These are phyloP conservation scores for Cutaneotrichosporon mucoides DNA, from an alignment of 1,284 basidiomycete genomes.

Conservation along the genomic window DNA sequence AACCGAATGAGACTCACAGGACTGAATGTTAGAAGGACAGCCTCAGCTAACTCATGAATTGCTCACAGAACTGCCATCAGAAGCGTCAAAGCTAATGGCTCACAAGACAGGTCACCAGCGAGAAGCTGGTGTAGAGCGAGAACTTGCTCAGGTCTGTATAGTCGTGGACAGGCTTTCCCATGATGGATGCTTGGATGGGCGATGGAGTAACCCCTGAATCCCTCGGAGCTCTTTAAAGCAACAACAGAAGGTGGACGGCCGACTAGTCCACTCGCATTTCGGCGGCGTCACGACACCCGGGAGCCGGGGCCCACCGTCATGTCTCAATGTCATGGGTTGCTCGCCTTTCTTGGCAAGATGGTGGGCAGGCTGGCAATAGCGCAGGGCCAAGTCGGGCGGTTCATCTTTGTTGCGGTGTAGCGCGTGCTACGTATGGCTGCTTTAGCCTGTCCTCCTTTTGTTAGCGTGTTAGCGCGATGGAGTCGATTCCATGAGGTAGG, in stretches of 20 bases:
- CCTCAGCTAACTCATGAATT: background rate
- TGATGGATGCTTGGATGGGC: background rate
- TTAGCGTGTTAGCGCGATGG: too few relatives aligned
- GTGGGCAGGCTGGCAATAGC: too few relatives aligned
- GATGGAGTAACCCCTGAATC: background rate
- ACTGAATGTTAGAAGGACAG: conserved; percentile 1
- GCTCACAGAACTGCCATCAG: background rate
- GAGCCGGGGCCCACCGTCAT: too few relatives aligned
- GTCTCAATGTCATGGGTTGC: too few relatives aligned
- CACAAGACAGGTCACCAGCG: conserved; percentile 22
- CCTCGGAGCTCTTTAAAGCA: background rate
- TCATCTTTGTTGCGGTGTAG: background rate
- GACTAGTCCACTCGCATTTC: too few relatives aligned
- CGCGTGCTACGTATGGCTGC: too few relatives aligned
- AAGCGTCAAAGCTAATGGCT: background rate
- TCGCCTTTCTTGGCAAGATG: too few relatives aligned
- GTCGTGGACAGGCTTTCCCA: conserved; percentile 13
- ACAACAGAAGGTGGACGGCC: background rate
- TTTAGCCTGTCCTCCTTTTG: too few relatives aligned
- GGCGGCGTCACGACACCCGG: too few relatives aligned
- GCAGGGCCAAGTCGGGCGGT: background rate
- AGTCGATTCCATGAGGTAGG: too few relatives aligned
- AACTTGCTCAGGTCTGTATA: conserved; percentile 21
- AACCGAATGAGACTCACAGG: background rate
- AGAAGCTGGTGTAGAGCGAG: conserved; percentile 19